These are phyloP conservation scores for Mycena citricolor DNA, from an alignment of 1,284 basidiomycete genomes.

Conservation along the genomic window DNA sequence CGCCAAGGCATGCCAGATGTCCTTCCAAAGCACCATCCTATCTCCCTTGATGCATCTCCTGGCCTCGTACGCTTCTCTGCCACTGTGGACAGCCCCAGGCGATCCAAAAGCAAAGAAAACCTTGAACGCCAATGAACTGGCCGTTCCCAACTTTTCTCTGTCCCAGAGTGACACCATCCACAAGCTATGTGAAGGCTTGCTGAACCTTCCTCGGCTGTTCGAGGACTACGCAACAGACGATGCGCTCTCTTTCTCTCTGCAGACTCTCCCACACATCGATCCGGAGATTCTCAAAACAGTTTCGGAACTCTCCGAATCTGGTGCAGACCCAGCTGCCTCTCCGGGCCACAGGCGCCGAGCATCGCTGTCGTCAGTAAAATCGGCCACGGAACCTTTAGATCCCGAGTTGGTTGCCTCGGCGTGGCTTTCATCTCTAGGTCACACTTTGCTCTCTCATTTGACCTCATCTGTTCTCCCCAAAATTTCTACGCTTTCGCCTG, in stretches of 20 bases:
- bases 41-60: slow-evolving; percentile 83
- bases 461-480: slow-evolving; percentile 62
- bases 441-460: slow-evolving; percentile 73
- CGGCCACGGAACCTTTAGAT: slow-evolving; percentile 39
- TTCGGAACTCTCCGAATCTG: slow-evolving; percentile 36
- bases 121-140: slow-evolving; percentile 58
- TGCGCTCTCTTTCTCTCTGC: slow-evolving; percentile 85
- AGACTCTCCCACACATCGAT: slow-evolving; percentile 73
- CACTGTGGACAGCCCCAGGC: slow-evolving; percentile 64
- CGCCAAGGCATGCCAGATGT: slow-evolving; percentile 72
- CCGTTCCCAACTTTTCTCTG: slow-evolving; percentile 91
- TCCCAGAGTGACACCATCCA: slow-evolving; percentile 89
- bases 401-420: slow-evolving; percentile 82
- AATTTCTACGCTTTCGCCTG: slow-evolving; percentile 57
- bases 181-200: slow-evolving; percentile 86
- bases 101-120: slow-evolving; percentile 44
- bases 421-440: slow-evolving; percentile 89
- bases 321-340: slow-evolving; percentile 31
- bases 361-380: slow-evolving; percentile 35
- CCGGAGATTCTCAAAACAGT: slow-evolving; percentile 52
- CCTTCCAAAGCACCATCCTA: slow-evolving; percentile 81
- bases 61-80: slow-evolving; percentile 63
- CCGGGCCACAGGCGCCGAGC: slow-evolving; percentile 34
- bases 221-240: slow-evolving; percentile 94
- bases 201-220: slow-evolving; percentile 91